Base-by-base conservation (phyloP, 2,329 filamentous ascomycete genomes). In the Neoarthrinium moseri region DNA sequence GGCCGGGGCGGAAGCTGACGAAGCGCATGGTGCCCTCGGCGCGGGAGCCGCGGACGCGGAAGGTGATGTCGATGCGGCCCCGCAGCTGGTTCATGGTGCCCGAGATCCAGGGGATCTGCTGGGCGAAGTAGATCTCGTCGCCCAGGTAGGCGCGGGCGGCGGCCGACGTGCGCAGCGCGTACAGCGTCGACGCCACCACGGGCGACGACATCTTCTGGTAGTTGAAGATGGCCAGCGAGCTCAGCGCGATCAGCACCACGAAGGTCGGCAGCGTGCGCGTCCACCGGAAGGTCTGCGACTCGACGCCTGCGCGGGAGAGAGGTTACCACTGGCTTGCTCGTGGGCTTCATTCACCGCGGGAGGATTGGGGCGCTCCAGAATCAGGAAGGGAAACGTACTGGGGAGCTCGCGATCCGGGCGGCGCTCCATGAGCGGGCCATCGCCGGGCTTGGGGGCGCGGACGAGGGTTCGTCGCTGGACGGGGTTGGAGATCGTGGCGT, bases 181-280 rank as follows among this genome's bases (percentile, higher is more conserved):
- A 99, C 22, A 99, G 80, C 4, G 91, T 94, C 45, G 87, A 89
- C 45, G 83, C 83, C n/a, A 96, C 88, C 23, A 92, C 81, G 45
- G 87, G 88, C 21, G 84, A 90, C n/a, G 88, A 90, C 47, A 85
- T 83, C 68, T 96, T 96, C 68, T 99, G 92, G 80, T 99, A 97
- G 79, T 99, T 99, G 86, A 99, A 97, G 68, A 99, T 96, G 56
- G 87, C 89, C 49, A 95, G 72, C 54, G 85, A 84, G 55, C 85
- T 86, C 45, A 78, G 75, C 39, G 81, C 79, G 56, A 96, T 82
- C 52, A 89, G 73, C 52, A 80, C 68, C 43, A 86, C 64, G 77
- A 97, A 97, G 64, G 95, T 72, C 44, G 92, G 92, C 26, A 96
- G 69, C 1, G 89, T 90, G 57, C 80, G 80, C 45, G 76, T 64